Evolutionary conservation across 108 stramenopile species (phyloP).

Genomic region (Epithemia pelagica): DNA sequence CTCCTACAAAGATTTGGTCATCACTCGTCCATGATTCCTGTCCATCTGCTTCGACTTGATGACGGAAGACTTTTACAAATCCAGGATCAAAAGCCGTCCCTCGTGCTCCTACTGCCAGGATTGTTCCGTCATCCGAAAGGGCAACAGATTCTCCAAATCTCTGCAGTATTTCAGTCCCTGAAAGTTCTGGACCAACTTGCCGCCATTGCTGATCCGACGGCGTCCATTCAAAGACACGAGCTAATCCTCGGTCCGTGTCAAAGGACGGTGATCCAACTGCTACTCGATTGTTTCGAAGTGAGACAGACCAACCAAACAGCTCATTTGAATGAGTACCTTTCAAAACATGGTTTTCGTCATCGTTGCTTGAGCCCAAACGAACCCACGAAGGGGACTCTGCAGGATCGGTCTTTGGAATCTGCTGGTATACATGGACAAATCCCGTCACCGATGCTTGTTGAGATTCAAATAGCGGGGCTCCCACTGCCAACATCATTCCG

Average conservation of each 20-base stretch:
- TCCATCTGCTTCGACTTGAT: not conserved
- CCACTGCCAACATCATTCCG: slow-evolving; percentile 32
- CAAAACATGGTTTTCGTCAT: not conserved
- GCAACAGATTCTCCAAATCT: slow-evolving; percentile 9
- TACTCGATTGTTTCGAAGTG: slow-evolving; percentile 21
- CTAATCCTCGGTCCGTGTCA: slow-evolving; percentile 2
- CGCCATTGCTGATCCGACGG: not conserved
- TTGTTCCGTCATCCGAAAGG: slow-evolving; percentile 6
- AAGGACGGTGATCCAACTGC: slow-evolving; percentile 24
- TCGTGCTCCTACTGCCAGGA: slow-evolving; percentile 11
- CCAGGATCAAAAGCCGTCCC: slow-evolving; percentile 18
- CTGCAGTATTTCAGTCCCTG: not conserved
- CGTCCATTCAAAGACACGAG: slow-evolving; percentile 9
- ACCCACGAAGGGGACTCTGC: slow-evolving; percentile 16
- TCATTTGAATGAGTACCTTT: slow-evolving; percentile 8
- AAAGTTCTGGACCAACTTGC: not conserved
- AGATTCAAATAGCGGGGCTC: slow-evolving; percentile 14
- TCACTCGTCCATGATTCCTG: slow-evolving; percentile 17
- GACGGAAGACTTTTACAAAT: slow-evolving; percentile 21
- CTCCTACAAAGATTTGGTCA: slow-evolving; percentile 17
- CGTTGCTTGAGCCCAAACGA: slow-evolving; percentile 14
- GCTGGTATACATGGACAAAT: slow-evolving; percentile 17
- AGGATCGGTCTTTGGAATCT: not conserved
- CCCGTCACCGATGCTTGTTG: slow-evolving; percentile 10
- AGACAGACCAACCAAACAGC: slow-evolving; percentile 26